These are phyloP conservation scores for Xylaria sp. DNA, from an alignment of 2,329 filamentous ascomycete genomes.

Conservation along the genomic window DNA sequence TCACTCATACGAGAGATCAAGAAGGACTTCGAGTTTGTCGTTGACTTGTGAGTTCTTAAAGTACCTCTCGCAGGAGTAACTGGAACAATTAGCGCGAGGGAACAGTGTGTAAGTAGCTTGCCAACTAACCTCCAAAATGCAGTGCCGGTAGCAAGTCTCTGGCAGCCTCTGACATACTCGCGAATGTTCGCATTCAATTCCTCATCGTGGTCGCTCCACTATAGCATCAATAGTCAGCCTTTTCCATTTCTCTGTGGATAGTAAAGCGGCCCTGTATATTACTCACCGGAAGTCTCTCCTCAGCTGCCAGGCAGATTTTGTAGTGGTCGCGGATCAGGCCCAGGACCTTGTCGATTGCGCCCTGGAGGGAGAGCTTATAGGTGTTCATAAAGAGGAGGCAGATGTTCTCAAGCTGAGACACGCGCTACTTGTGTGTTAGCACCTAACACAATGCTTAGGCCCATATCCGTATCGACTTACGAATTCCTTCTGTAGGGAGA, in stretches of 20 bases:
- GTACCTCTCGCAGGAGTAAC: constrained; percentile 34
- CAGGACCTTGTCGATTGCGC: constrained; percentile 28
- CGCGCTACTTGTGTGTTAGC: constrained; percentile 26
- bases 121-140: constrained; percentile 33
- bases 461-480: constrained; percentile 21
- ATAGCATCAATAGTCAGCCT: too few species aligned
- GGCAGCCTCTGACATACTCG: constrained; percentile 32
- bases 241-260: too few species aligned
- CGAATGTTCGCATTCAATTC: constrained; percentile 32
- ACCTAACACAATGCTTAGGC: neutral
- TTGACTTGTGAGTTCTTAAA: constrained; percentile 31
- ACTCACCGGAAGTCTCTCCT: constrained; percentile 33
- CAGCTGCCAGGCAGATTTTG: constrained; percentile 31
- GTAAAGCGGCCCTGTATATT: too few species aligned
- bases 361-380: constrained; percentile 28
- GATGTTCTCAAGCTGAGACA: constrained; percentile 34
- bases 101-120: neutral
- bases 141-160: constrained; percentile 33
- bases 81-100: constrained; percentile 13
- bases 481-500: constrained; percentile 38
- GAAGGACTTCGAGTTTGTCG: constrained; percentile 29
- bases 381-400: constrained; percentile 34
- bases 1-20: constrained; percentile 31
- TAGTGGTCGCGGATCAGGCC: constrained; percentile 36
- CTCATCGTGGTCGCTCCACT: constrained; percentile 34